Evolutionary conservation across 257 asterid genomes (phyloP).

Genomic region (Solanum lycopersicoides): DNA sequence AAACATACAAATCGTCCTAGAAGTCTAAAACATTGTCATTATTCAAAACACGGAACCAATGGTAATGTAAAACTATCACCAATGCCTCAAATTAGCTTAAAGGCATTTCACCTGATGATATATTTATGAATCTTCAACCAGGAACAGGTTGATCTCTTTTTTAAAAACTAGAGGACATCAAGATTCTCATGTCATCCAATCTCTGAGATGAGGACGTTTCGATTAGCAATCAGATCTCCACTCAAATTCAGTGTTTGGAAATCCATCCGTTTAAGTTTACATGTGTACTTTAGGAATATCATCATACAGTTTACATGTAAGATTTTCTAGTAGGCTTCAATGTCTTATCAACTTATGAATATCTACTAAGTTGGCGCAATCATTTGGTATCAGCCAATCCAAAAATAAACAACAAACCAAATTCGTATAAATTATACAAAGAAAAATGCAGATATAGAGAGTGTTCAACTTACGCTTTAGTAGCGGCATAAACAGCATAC

Average conservation of each 20-base stretch:
- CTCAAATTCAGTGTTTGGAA: background rate
- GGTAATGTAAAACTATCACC: background rate
- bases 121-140: background rate
- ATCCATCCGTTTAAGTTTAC: background rate
- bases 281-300: background rate
- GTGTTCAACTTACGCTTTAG: slow-evolving; percentile 72
- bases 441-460: background rate
- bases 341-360: background rate
- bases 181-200: background rate
- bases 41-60: background rate
- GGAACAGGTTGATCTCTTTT: background rate
- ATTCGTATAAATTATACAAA: background rate
- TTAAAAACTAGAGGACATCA: background rate
- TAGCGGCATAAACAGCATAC: slow-evolving; percentile 90
- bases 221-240: background rate
- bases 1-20: background rate
- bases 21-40: background rate
- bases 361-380: background rate
- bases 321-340: background rate
- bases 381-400: background rate
- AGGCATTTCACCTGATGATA: background rate
- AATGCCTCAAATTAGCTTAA: background rate
- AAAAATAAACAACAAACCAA: background rate
- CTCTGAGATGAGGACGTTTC: background rate
- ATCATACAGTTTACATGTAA: background rate